phyloP scores from a whole-genome alignment of 2,329 filamentous ascomycete genomes.

The Macroventuria anomochaeta region DNA sequence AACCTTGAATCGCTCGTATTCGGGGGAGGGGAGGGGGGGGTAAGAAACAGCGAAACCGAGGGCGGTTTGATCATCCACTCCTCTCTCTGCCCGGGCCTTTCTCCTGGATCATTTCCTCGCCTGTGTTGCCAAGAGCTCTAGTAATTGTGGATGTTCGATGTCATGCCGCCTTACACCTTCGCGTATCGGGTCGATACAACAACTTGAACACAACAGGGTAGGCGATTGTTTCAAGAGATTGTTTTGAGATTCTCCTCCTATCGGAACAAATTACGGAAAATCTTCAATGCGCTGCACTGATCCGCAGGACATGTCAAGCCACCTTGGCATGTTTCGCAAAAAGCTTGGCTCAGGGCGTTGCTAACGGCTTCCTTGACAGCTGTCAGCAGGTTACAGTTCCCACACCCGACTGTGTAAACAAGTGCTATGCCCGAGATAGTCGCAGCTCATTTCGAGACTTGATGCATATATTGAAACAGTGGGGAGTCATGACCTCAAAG shows the following conservation, averaged over 20 bases:
- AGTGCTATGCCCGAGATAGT: conserved; percentile 3
- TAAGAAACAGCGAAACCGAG: not conserved
- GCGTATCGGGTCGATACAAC: not conserved
- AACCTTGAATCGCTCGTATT: conserved; percentile 4
- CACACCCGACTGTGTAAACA: not conserved
- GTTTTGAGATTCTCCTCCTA: conserved; percentile 17
- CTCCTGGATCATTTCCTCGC: conserved; percentile 1
- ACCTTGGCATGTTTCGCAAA: conserved; percentile 18
- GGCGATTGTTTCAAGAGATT: not conserved
- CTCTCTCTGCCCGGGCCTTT: not conserved
- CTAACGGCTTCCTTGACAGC: not conserved
- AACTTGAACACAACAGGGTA: not conserved
- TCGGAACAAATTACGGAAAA: conserved; percentile 2
- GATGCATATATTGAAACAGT: conserved; percentile 10
- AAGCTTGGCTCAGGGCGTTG: conserved; percentile 10
- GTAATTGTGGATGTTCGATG: not conserved
- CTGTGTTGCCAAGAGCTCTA: conserved; percentile 1
- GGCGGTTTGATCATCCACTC: conserved; percentile 1
- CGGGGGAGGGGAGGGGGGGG: no score
- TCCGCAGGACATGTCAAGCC: conserved; percentile 5
- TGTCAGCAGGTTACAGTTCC: not conserved
- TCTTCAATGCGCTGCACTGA: not conserved
- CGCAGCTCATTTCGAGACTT: not conserved
- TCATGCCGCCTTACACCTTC: not conserved
- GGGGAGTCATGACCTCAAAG: not conserved